Evolutionary conservation across 1,139 yeast genomes (phyloP).

Genomic region (Scheffersomyces parashehatae): DNA sequence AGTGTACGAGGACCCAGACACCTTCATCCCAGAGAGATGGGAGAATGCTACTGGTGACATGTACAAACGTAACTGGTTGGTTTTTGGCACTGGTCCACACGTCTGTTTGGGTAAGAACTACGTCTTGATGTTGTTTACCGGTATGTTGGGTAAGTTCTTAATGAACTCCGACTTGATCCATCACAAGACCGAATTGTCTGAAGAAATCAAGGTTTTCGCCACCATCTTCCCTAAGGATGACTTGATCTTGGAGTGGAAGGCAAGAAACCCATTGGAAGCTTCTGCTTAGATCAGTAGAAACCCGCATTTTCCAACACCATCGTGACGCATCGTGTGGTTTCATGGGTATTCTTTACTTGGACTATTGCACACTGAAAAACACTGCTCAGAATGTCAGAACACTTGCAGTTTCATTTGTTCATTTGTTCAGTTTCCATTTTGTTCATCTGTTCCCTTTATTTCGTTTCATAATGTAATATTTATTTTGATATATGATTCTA

Average conservation of each 20-base stretch:
- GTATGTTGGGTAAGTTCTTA: constrained; percentile 85
- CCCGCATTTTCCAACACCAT: too few species aligned
- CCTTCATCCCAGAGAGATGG: constrained; percentile 97
- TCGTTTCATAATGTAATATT: too few species aligned
- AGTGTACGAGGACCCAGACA: constrained; percentile 91
- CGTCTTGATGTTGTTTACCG: constrained; percentile 86
- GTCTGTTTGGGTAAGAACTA: constrained; percentile 93
- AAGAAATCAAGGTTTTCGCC: constrained; percentile 93
- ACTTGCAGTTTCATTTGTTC: too few species aligned
- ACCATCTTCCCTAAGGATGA: constrained; percentile 98
- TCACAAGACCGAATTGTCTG: constrained; percentile 78
- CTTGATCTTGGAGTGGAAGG: constrained; percentile 72
- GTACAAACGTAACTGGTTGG: constrained; percentile 89
- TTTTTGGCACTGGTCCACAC: constrained; percentile 96
- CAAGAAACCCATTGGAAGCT: constrained; percentile 50
- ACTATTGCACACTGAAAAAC: too few species aligned
- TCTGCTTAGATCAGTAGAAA: background rate
- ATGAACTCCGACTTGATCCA: constrained; percentile 80
- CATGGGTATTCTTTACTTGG: too few species aligned
- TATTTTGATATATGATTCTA: too few species aligned
- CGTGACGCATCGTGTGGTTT: too few species aligned
- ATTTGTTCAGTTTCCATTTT: too few species aligned
- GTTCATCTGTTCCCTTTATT: too few species aligned
- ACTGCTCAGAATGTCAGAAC: too few species aligned
- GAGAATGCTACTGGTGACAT: constrained; percentile 43